Base-by-base conservation (phyloP, 169 alveolate genomes). In the Plasmodium yoelii region DNA sequence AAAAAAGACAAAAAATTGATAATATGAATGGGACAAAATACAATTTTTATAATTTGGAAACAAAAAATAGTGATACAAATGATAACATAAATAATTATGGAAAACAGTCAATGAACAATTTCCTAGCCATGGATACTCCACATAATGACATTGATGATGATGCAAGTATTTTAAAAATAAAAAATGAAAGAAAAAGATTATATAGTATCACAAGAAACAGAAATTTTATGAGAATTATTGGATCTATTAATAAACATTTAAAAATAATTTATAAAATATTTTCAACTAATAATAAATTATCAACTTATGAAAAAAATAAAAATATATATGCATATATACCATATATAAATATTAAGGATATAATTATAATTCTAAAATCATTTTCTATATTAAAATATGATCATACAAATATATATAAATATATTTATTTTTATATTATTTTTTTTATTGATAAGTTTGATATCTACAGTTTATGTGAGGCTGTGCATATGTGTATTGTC, bases 201-300 rank as follows among this genome's bases (percentile, higher is more conserved):
- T 6, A 55, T 67, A 18, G 68, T 60, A 67, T 82, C 34, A 67
- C 63, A 22, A 56, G 39, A 3, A 82, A 82, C 46, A 49, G 90
- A 60, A 82, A 82, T 28, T 82, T 82, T 42, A 19, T 46, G 61
- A 51, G 90, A 67, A 34, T 82, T 19, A 55, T 82, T 15, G 90
- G 90, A 6, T 65, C 84, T 59, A 82, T 82, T 39, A 55, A 55
- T 26, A 82, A 82, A 47, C 90, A 82, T 39, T 28, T 82, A 19
- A 82, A 82, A 67, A 82, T 82, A 28, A 67, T 82, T 12, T 82
- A 82, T 82, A 82, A 68, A 82, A 67, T 67, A 82, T 82, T 82
- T 65, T 53, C 90, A 24, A 53, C 73, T 4, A 82, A 82, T 82
- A 64, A 67, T 0, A 82, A 82, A 28, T 51, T 82, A 82, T 26